phyloP scores from a whole-genome alignment of 2,329 filamentous ascomycete species.

The Raffaelea ambrosiae region DNA sequence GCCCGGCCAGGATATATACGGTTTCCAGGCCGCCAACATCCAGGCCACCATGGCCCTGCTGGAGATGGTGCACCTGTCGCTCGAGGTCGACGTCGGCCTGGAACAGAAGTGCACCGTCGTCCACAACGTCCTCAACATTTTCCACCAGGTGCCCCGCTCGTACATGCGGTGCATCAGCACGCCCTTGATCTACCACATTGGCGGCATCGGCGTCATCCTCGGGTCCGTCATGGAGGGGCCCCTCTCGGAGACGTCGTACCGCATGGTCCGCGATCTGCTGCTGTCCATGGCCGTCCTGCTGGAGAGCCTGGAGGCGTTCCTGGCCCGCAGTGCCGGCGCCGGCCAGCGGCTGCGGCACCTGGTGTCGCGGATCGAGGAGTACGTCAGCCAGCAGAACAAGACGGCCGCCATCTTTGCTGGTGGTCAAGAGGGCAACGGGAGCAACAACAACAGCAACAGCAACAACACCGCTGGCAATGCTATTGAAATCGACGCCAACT shows the following conservation, averaged over 20 bases:
- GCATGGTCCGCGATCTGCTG: constrained; percentile 19
- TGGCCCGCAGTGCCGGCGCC: constrained; percentile 10
- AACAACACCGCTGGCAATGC: constrained; percentile 1
- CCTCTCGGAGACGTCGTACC: constrained; percentile 20
- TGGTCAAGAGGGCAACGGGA: not conserved
- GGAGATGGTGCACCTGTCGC: constrained; percentile 21
- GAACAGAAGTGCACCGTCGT: constrained; percentile 22
- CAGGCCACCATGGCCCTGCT: constrained; percentile 24
- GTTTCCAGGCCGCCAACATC: constrained; percentile 28
- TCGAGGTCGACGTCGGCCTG: constrained; percentile 17
- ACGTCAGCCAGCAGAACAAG: constrained; percentile 1
- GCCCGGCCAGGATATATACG: constrained; percentile 21
- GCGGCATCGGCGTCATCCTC: constrained; percentile 24
- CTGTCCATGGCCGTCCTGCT: constrained; percentile 22
- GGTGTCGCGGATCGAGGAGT: constrained; percentile 9
- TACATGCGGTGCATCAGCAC: constrained; percentile 22
- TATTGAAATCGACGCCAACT: not conserved
- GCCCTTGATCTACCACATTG: constrained; percentile 24
- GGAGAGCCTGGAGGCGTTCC: constrained; percentile 13
- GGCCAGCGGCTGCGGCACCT: constrained; percentile 9
- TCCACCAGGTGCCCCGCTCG: constrained; percentile 18
- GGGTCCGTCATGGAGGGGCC: constrained; percentile 24
- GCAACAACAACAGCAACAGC: not conserved
- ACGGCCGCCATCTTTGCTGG: not conserved
- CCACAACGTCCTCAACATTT: constrained; percentile 19